Evolutionary conservation across 2,329 filamentous ascomycete species (phyloP), one percentile per base, ranked within the genome.

Genomic region (Penicillium crustosum): DNA sequence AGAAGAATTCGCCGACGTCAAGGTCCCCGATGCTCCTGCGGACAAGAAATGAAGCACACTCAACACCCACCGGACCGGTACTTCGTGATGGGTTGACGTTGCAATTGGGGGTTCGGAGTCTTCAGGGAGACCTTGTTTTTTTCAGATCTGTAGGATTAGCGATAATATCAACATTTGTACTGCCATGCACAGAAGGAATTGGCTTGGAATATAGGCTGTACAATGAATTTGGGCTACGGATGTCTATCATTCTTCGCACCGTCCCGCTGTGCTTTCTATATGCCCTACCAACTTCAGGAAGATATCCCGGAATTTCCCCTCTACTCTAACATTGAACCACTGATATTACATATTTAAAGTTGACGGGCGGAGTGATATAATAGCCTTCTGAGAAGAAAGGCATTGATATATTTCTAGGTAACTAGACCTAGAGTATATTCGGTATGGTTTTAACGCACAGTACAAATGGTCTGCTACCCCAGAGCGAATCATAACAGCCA

Each of bases 1-100:
- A 77, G 94, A 97, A 76, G 91, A 97, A 66, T 99, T 99, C 79
- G 90, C 93, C 57, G 94, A 99, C 73, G 93, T 97, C 68, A 88
- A 91, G 73, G 88, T 97, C 38, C 94, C 94, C 29, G 89, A 91
- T 73, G 81, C 83, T 52, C 88, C 90, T 48, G 66, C 51, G 56
- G 53, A 71, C 60, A 66, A 73, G 59, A 66, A 73, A 65, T 69
- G 62, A 58, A 59, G 23, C 29, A 55, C 33, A 36, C 33, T 31
- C n/a, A 45, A 31, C 29, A n/a, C 23, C 29, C 39, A 35, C 43
- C 36, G 41, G 48, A 35, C 41, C 29, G 35, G 52, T 53, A 25
- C 53, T 50, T 36, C 8, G 57, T 48, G 49, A 50, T 45, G 35
- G 31, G 41, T 31, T 49, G 33, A 25, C 49, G 8, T 27, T 27